These are phyloP conservation scores for Conticribra guillardii DNA, from an alignment of 108 stramenopile genomes.

Conservation along the genomic window DNA sequence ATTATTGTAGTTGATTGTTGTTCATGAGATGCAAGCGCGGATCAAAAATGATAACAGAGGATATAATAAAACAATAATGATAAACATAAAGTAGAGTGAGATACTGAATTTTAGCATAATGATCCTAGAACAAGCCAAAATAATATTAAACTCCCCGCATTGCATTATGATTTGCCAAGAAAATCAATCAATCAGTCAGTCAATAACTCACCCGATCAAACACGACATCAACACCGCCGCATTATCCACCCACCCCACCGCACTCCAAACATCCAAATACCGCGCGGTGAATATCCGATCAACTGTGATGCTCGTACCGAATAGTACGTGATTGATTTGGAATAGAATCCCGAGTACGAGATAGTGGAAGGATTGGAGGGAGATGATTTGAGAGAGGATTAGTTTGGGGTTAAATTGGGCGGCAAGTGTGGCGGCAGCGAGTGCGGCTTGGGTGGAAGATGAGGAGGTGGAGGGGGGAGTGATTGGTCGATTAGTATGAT, in stretches of 20 bases:
- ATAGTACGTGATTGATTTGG: slow-evolving; percentile 74
- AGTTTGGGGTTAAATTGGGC: slow-evolving; percentile 58
- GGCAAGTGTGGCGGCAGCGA: not conserved
- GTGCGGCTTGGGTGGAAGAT: not conserved
- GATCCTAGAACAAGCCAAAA: no score
- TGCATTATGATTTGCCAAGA: no score
- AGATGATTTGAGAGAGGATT: slow-evolving; percentile 69
- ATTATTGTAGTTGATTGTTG: not conserved
- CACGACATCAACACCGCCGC: slow-evolving; percentile 65
- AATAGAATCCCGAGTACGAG: slow-evolving; percentile 66
- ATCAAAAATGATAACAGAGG: no score
- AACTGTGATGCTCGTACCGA: slow-evolving; percentile 64
- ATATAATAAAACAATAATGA: no score
- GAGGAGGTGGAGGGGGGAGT: slow-evolving; percentile 2
- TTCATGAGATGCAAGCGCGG: no score
- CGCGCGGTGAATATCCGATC: slow-evolving; percentile 83
- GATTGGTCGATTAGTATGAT: slow-evolving; percentile 10
- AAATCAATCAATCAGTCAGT: no score
- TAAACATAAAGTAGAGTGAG: no score
- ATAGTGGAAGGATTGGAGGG: slow-evolving; percentile 85
- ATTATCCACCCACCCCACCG: slow-evolving; percentile 71
- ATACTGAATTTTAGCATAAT: no score
- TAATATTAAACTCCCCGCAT: no score
- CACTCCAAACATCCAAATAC: slow-evolving; percentile 67
- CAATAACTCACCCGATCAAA: slow-evolving; percentile 50